phyloP scores from a whole-genome alignment of 805 yeast species.

The Pichia rugopelliculosa region DNA sequence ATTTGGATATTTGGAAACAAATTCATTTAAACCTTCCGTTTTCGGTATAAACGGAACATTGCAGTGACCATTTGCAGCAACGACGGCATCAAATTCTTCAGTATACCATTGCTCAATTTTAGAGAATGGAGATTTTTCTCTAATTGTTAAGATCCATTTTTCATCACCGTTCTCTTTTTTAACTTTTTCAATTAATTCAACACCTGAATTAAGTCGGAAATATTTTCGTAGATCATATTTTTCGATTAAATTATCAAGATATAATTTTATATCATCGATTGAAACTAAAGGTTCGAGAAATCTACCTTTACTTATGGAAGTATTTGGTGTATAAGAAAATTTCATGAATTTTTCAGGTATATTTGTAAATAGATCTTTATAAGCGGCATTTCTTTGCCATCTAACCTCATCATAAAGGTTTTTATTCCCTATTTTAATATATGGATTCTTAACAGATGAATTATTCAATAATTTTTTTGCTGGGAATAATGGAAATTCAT shows the following conservation, averaged over 20 bases:
- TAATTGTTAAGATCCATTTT: constrained; percentile 11
- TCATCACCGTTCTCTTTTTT: constrained; percentile 27
- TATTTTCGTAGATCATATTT: constrained; percentile 25
- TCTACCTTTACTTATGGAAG: constrained; percentile 6
- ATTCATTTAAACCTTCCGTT: constrained; percentile 21
- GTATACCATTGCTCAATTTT: constrained; percentile 33
- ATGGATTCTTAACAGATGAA: constrained; percentile 27
- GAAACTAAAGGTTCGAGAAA: constrained; percentile 10
- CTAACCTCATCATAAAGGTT: constrained; percentile 16
- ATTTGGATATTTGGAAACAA: constrained; percentile 32
- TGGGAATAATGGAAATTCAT: constrained; percentile 5
- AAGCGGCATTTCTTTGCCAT: constrained; percentile 36
- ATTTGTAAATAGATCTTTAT: constrained; percentile 34
- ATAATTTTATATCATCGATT: constrained; percentile 16
- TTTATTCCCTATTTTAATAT: constrained; percentile 11
- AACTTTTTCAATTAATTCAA: constrained; percentile 30
- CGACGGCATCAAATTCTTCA: constrained; percentile 51
- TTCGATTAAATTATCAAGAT: constrained; percentile 10
- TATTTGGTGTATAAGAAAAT: constrained; percentile 28
- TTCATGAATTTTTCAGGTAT: constrained; percentile 34
- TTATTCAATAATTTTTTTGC: neutral
- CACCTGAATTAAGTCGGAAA: constrained; percentile 34
- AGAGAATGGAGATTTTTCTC: constrained; percentile 9
- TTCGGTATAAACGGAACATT: constrained; percentile 53
- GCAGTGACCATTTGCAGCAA: constrained; percentile 52